These are phyloP conservation scores for Paramecium octaurelia DNA, from an alignment of 73 alveolate genomes.

Conservation along the genomic window DNA sequence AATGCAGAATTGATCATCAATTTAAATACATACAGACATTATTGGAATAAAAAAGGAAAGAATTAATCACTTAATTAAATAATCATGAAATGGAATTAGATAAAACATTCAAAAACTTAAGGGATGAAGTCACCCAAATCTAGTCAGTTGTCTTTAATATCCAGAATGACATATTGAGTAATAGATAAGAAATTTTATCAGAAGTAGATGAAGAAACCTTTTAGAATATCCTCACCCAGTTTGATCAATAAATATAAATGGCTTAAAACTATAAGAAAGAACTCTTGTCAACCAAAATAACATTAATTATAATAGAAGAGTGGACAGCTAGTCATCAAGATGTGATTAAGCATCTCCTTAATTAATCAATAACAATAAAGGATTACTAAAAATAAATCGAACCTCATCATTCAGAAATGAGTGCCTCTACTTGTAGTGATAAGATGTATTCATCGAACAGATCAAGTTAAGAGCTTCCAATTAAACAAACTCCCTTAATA, in stretches of 20 bases:
- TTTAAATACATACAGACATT: neutral
- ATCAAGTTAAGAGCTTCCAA: neutral
- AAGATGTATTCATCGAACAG: neutral
- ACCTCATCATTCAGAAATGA: neutral
- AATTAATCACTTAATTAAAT: neutral
- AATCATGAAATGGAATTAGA: neutral
- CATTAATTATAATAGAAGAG: neutral
- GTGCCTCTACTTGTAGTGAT: conserved; percentile 42
- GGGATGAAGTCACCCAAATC: neutral
- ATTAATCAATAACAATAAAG: conserved; percentile 4
- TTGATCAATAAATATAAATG: neutral
- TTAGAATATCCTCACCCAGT: neutral
- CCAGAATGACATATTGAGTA: neutral
- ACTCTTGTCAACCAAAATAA: neutral
- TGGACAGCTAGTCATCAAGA: conserved; percentile 18
- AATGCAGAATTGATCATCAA: conserved; percentile 20
- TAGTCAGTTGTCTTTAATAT: neutral
- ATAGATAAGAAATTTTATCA: neutral
- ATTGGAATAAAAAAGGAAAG: conserved; percentile 26
- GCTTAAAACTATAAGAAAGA: neutral
- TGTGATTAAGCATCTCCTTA: neutral
- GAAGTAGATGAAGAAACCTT: conserved; percentile 31
- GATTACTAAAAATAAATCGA: conserved; percentile 14
- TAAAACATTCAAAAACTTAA: neutral
- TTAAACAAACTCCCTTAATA: conserved; percentile 8